A percentile compares a stretch with the other conserved stretches of the same genome.
Conservation (phyloP, 768 basidiomycete species). For the Amanita phalloides region DNA sequence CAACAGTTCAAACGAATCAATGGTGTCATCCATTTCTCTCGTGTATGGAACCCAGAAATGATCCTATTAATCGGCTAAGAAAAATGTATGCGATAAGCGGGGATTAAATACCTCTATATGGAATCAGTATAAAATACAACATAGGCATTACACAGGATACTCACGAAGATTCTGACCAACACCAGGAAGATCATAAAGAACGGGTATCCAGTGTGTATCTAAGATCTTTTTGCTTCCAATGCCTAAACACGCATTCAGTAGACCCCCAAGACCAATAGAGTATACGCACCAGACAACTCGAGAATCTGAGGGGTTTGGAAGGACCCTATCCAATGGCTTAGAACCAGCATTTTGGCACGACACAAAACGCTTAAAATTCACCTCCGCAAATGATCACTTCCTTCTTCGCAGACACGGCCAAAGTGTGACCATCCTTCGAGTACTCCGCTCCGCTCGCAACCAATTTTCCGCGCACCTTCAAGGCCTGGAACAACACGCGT, state of each 20-base stretch:
- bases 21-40: constrained; percentile 13
- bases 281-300: constrained; percentile 28
- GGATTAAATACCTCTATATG: neutral
- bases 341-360: neutral
- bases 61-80: constrained; percentile 14
- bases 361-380: neutral
- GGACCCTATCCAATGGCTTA: constrained; percentile 6
- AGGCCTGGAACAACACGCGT: constrained; percentile 13
- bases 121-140: neutral
- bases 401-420: constrained; percentile 21
- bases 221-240: constrained; percentile 23
- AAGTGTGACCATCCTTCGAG: constrained; percentile 7
- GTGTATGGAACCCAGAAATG: constrained; percentile 9
- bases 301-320: constrained; percentile 25
- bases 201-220: constrained; percentile 14
- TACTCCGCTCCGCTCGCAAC: constrained; percentile 9
- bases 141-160: neutral
- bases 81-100: neutral
- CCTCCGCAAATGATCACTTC: constrained; percentile 31
- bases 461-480: constrained; percentile 3
- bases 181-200: constrained; percentile 24
- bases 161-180: constrained; percentile 28
- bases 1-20: constrained; percentile 13
- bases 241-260: constrained; percentile 11
- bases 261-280: neutral